These are phyloP conservation scores for Agrocybe chaxingu DNA, from an alignment of 768 basidiomycete species.

Conservation along the genomic window DNA sequence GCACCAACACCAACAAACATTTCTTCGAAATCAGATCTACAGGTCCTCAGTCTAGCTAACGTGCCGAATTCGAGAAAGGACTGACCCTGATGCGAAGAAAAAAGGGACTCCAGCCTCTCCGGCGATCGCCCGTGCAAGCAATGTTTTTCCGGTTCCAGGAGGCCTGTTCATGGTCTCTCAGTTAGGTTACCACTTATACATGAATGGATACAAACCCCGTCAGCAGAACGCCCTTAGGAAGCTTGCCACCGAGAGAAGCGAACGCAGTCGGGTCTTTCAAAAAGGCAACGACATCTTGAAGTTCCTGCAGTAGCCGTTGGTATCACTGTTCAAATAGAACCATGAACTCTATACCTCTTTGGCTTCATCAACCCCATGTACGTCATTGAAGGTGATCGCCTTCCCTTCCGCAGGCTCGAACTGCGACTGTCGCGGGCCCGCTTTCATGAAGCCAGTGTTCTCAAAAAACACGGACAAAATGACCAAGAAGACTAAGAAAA, in stretches of 20 bases:
- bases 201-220: constrained; percentile 51
- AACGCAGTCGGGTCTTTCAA: constrained; percentile 91
- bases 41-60: constrained; percentile 12
- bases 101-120: constrained; percentile 98
- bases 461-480: constrained; percentile 87
- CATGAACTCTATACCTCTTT: constrained; percentile 62
- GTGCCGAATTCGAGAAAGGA: constrained; percentile 1
- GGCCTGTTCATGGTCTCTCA: constrained; percentile 35
- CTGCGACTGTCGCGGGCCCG: constrained; percentile 74
- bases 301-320: constrained; percentile 49
- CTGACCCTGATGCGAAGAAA: constrained; percentile 90
- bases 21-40: constrained; percentile 92
- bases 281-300: constrained; percentile 94
- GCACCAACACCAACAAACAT: constrained; percentile 97
- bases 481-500: constrained; percentile 67
- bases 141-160: constrained; percentile 96
- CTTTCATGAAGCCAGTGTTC: constrained; percentile 90
- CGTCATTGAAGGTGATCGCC: constrained; percentile 87
- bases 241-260: constrained; percentile 86
- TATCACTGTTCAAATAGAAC: background rate
- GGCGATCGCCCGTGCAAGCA: constrained; percentile 95
- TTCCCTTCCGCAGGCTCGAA: constrained; percentile 83
- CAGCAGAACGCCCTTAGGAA: constrained; percentile 90
- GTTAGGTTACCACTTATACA: background rate
- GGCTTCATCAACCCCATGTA: constrained; percentile 96